These are phyloP conservation scores for Crithidia sp. DNA, from an alignment of 208 protist species.

Conservation along the genomic window DNA sequence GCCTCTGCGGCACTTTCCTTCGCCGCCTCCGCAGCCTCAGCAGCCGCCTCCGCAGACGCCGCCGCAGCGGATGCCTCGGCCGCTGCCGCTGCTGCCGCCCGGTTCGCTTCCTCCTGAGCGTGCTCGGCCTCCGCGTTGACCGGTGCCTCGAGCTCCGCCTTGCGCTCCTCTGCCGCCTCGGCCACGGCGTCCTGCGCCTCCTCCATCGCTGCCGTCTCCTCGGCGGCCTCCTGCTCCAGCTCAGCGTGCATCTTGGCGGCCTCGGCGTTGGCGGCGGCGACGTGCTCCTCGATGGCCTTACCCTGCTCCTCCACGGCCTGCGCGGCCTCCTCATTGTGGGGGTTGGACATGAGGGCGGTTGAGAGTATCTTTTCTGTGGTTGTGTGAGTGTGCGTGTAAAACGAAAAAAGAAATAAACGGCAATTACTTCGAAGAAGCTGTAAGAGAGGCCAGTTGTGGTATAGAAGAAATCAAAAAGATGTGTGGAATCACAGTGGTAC, in stretches of 20 bases:
- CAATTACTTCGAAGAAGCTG: too few species aligned
- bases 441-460: too few species aligned
- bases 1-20: neutral
- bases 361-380: neutral
- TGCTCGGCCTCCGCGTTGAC: neutral
- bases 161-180: neutral
- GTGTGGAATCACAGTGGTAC: too few species aligned
- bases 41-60: neutral
- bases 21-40: neutral
- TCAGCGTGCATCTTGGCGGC: constrained; percentile 1
- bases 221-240: constrained; percentile 9
- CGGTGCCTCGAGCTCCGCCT: neutral
- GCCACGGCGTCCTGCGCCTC: neutral
- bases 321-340: neutral
- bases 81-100: neutral
- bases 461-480: too few species aligned
- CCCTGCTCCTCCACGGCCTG: neutral
- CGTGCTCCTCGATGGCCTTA: constrained; percentile 4
- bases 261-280: constrained; percentile 8
- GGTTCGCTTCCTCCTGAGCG: neutral
- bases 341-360: neutral
- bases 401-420: neutral
- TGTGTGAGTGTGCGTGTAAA: neutral
- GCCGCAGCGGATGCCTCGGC: neutral
- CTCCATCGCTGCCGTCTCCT: constrained; percentile 10